phyloP scores from a whole-genome alignment of 1,284 basidiomycete genomes.

The Trichosporon sp. region DNA sequence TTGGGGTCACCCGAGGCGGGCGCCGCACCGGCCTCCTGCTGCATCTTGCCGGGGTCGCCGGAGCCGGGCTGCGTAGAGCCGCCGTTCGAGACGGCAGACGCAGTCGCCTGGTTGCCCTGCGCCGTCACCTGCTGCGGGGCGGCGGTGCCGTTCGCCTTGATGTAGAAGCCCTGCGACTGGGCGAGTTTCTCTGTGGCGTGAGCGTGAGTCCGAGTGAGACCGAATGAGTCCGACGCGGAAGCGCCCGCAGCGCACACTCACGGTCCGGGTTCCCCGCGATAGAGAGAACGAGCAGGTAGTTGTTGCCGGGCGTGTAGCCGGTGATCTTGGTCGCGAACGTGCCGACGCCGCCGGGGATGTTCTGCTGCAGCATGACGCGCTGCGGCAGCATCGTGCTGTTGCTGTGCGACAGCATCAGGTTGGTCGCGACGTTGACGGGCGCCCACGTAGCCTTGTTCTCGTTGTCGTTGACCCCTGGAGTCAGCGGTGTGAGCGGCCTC shows the following conservation, averaged over 20 bases:
- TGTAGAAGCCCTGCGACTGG: conserved; percentile 18
- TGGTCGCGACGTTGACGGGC: conserved; percentile 12
- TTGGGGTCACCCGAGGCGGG: too few species aligned
- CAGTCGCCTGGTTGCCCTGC: neutral
- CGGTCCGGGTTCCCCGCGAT: conserved; percentile 12
- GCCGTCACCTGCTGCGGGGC: conserved; percentile 7
- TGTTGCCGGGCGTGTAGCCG: conserved; percentile 9
- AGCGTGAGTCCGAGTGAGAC: conserved; percentile 53
- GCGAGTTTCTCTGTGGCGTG: conserved; percentile 93
- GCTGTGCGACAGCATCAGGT: conserved; percentile 16
- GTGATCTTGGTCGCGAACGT: conserved; percentile 8
- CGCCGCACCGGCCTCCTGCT: neutral
- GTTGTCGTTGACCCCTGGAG: conserved; percentile 21
- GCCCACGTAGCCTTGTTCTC: conserved; percentile 16
- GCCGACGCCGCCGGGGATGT: conserved; percentile 12
- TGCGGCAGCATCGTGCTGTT: neutral
- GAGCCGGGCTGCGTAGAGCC: neutral
- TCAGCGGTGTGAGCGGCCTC: neutral
- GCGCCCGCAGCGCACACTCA: neutral
- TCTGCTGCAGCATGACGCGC: conserved; percentile 11
- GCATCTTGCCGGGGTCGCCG: neutral
- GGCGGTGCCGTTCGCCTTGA: conserved; percentile 17
- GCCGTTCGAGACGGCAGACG: neutral
- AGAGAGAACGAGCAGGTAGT: conserved; percentile 10
- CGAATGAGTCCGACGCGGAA: too few species aligned